Percentiles rank a stretch among this genome's conserved stretches.
Evolutionary conservation across 1,284 basidiomycete genomes (phyloP).

Genomic region (Pseudozyma thailandica): DNA sequence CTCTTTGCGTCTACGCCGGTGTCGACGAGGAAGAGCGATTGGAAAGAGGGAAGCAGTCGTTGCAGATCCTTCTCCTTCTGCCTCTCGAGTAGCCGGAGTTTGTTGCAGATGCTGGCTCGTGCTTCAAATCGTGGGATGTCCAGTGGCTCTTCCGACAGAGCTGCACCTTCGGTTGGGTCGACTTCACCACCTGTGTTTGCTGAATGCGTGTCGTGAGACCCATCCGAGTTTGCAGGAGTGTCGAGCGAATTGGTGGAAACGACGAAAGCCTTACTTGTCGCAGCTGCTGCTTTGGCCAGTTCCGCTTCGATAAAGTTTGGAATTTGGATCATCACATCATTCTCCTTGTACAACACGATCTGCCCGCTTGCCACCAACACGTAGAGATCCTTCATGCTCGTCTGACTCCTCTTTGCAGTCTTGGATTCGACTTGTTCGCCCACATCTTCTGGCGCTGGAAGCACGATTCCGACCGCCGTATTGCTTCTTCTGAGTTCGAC

Average conservation of each 20-base stretch:
- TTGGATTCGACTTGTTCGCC: background rate
- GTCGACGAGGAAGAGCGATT: constrained; percentile 35
- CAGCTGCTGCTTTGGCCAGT: constrained; percentile 10
- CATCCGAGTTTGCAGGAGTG: constrained; percentile 12
- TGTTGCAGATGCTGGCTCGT: constrained; percentile 38
- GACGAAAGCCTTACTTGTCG: constrained; percentile 14
- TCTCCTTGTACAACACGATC: constrained; percentile 27
- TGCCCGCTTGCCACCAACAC: constrained; percentile 32
- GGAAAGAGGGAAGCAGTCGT: constrained; percentile 38
- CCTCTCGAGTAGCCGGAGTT: constrained; percentile 29
- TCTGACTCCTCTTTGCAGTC: background rate
- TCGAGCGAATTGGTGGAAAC: constrained; percentile 23
- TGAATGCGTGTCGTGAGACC: constrained; percentile 18
- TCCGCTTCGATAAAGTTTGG: constrained; percentile 24
- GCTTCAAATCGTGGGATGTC: constrained; percentile 39
- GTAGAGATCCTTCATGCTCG: constrained; percentile 23
- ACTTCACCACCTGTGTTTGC: background rate
- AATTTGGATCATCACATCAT: constrained; percentile 51
- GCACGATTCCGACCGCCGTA: constrained; percentile 17
- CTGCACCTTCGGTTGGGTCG: constrained; percentile 15
- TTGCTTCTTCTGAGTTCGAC: constrained; percentile 27
- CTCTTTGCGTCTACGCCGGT: constrained; percentile 6
- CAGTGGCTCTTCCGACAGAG: constrained; percentile 26
- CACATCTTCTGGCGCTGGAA: constrained; percentile 21
- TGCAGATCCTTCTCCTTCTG: constrained; percentile 44